Evolutionary conservation across 208 protist genomes (phyloP).

Genomic region (Leptomonas seymouri): DNA sequence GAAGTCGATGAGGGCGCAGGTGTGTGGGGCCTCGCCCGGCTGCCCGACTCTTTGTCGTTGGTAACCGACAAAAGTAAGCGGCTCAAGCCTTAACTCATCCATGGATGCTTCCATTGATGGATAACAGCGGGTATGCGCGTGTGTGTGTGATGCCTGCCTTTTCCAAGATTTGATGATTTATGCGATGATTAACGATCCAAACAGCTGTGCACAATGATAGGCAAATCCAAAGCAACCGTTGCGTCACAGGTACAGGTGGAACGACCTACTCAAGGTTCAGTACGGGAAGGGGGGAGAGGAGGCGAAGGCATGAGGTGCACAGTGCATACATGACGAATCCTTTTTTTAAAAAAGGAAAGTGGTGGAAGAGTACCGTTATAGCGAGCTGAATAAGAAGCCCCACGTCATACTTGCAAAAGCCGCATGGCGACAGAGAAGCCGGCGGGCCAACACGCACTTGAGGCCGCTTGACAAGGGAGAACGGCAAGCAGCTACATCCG

Average conservation of each 20-base stretch:
- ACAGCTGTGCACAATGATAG: no score
- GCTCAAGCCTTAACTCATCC: slow-evolving; percentile 17
- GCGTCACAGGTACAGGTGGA: no score
- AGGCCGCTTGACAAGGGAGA: neutral
- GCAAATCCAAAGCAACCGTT: neutral
- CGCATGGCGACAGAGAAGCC: neutral
- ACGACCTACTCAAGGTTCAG: no score
- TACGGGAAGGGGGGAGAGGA: no score
- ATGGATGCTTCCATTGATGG: neutral
- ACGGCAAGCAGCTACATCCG: neutral
- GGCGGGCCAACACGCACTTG: no score
- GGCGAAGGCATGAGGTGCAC: no score
- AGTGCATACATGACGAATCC: no score
- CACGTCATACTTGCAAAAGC: no score
- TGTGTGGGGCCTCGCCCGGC: neutral
- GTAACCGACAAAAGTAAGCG: slow-evolving; percentile 26
- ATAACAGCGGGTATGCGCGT: neutral
- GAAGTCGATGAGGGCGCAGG: slow-evolving; percentile 10
- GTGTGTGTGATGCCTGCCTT: neutral
- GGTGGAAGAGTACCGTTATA: no score
- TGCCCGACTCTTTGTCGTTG: slow-evolving; percentile 1
- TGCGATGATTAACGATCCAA: neutral
- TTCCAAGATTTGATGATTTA: neutral
- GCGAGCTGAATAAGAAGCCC: no score
- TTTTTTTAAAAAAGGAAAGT: no score